Base-by-base conservation (phyloP, 805 yeast species). In the Starmerella ratchasimensis region DNA sequence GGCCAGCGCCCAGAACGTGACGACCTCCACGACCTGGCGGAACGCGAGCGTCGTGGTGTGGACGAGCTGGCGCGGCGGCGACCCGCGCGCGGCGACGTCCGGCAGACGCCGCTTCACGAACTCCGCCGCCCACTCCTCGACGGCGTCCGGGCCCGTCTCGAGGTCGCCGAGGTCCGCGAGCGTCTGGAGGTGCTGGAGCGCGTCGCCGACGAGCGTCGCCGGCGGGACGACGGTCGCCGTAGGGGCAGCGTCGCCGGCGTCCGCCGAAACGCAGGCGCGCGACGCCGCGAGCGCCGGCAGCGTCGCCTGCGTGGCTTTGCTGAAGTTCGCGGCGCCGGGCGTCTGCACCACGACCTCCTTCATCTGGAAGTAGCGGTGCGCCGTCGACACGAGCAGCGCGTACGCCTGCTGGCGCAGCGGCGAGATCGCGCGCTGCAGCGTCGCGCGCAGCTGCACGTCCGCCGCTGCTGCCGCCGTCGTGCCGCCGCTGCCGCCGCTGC, bases 291-390 rank as follows among this genome's bases (percentile, higher is more conserved):
- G 18, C 11, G 31, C 23, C 8, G 35, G 33, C 14, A 33, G 22
- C 4, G 18, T 27, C 4, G 47, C 46, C 11, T 19, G 31, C 15
- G 9, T 22, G 5, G 42, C 38, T 14, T 28, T 28, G 20, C 5
- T 6, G 30, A 44, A 35, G 18, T 36, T 37, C 20, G 31, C 31
- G 4, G 34, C 38, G 23, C 49, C 49, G 17, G 33, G 31, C 6
- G 41, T 41, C 26, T 39, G 45, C 31, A 40, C 44, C n/a, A 22
- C 38, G 27, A 81, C 65, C 39, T 68, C 72, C 53, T 77, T 80
- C 42, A 71, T 76, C 54, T 86, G 96, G 55, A 74, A 83, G 58
- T 81, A 88, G 54, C 97, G 74, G 45, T 82, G 76, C 49, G 84
- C 67, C 19, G 76, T 69, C 47, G 72, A 75, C 13, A 93, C 72